phyloP scores from a whole-genome alignment of 352 stramenopile genomes.

The Peronosclerospora sorghi region DNA sequence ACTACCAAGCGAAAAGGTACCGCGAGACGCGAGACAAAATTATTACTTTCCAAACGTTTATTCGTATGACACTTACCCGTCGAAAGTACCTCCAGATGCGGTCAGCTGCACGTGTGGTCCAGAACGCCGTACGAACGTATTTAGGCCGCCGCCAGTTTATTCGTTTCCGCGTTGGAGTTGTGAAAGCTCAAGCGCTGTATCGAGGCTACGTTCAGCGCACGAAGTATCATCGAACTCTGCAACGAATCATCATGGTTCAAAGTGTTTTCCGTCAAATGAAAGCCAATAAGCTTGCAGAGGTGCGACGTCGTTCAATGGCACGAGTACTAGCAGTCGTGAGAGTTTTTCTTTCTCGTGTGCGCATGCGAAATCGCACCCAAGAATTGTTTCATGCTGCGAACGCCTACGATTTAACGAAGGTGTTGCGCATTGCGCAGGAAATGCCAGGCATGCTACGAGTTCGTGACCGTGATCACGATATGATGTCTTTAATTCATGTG shows the following conservation, averaged over 20 bases:
- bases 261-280: constrained; percentile 59
- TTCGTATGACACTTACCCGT: constrained; percentile 49
- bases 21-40: constrained; percentile 45
- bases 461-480: constrained; percentile 58
- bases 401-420: constrained; percentile 62
- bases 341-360: constrained; percentile 71
- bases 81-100: constrained; percentile 42
- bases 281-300: constrained; percentile 28
- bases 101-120: constrained; percentile 43
- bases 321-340: constrained; percentile 59
- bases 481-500: constrained; percentile 85
- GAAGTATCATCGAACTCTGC: constrained; percentile 35
- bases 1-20: constrained; percentile 46
- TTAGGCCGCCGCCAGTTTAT: constrained; percentile 56
- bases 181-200: constrained; percentile 57
- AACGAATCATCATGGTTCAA: constrained; percentile 63
- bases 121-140: constrained; percentile 60
- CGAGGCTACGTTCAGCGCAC: constrained; percentile 51
- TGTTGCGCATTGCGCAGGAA: constrained; percentile 75
- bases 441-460: constrained; percentile 72
- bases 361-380: constrained; percentile 71
- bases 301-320: constrained; percentile 56
- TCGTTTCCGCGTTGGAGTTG: constrained; percentile 43
- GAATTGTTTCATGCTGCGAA: constrained; percentile 70
- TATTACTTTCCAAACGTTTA: constrained; percentile 53